Base-by-base conservation (phyloP, 345 rosid species). In the Aquilaria sinensis region DNA sequence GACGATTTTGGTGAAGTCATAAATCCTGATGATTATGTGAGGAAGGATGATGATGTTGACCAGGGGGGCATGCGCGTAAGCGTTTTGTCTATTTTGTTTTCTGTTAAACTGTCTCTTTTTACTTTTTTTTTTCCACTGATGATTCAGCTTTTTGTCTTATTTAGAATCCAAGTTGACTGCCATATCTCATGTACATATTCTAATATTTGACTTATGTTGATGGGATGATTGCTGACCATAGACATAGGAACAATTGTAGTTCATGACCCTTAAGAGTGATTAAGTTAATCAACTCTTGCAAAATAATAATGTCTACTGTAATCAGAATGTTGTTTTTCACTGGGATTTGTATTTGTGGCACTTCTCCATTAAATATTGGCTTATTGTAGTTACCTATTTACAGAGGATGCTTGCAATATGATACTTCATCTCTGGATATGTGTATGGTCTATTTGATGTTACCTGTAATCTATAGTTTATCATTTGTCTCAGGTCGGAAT, bases 1-100 rank as follows among this genome's bases (percentile, higher is more conserved):
- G 92, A 88, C 74, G 99, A 94, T 70, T 94, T 86, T 81, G 99
- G 99, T 31, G 99, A 94, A 78, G 83, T 94, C 58, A 83, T 94
- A 65, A 94, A 90, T 75, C 97, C 99, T 48, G 97, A 94, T 77
- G 96, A 94, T 75, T 94, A 94, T 46, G 81, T 88, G 68, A 78
- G 81, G 52, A 88, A 94, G 72, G 99, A 94, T 70, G 92, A 81
- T 62, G 92, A 79, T 78, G 86, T 90, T 86, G 85, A 90, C 77
- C 90, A 74, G 53, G 74, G 78, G 67, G 73, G 83, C 56, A 71
- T 85, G 85, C 83, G 71, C 70, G 98, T 92, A 77, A 48, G 68
- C 47, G 50, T 51, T 46, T 65, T 37, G 3, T 37, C 60, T 43
- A 63, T 46, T 49, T 69, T 61, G 47, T 31, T 55, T 61, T 14